Percentiles rank a stretch among this genome's conserved stretches.
Evolutionary conservation across 1,284 basidiomycete genomes (phyloP).

Genomic region (Cryptococcus amylolentus): DNA sequence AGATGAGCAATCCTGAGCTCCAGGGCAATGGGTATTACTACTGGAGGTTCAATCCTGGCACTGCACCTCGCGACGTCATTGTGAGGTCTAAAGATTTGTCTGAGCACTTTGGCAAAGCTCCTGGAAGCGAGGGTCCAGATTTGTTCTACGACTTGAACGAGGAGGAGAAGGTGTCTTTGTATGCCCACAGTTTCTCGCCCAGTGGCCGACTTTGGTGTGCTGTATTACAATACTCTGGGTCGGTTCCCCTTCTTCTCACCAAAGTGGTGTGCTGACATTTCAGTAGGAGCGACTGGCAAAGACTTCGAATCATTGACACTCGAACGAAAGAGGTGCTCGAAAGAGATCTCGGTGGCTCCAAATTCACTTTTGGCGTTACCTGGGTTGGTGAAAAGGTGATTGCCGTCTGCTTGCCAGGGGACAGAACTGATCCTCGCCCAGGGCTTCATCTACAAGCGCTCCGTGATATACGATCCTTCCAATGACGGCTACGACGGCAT

Average conservation of each 20-base stretch:
- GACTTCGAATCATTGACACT: conserved; percentile 15
- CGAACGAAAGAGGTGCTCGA: conserved; percentile 10
- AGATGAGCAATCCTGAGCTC: conserved; percentile 11
- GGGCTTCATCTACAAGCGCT: conserved; percentile 18
- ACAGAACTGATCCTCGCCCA: background rate
- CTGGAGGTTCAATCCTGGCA: conserved; percentile 19
- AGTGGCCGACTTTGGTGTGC: conserved; percentile 12
- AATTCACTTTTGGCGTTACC: conserved; percentile 21
- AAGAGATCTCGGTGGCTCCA: conserved; percentile 14
- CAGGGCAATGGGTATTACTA: conserved; percentile 21
- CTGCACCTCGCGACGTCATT: conserved; percentile 15
- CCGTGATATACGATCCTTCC: conserved; percentile 2
- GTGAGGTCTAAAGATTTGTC: conserved; percentile 13
- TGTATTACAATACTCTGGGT: conserved; percentile 17
- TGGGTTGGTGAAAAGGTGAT: conserved; percentile 16
- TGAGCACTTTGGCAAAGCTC: conserved; percentile 14
- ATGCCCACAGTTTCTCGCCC: conserved; percentile 16
- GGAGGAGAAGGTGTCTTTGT: conserved; percentile 13
- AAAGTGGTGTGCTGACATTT: background rate
- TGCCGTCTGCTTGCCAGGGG: background rate
- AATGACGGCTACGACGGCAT: background rate
- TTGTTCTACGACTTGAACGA: conserved; percentile 19
- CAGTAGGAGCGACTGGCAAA: conserved; percentile 21
- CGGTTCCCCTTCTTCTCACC: background rate
- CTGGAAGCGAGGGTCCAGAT: conserved; percentile 6